phyloP scores from a whole-genome alignment of 139 green algal species.

The Closterium sp. region DNA sequence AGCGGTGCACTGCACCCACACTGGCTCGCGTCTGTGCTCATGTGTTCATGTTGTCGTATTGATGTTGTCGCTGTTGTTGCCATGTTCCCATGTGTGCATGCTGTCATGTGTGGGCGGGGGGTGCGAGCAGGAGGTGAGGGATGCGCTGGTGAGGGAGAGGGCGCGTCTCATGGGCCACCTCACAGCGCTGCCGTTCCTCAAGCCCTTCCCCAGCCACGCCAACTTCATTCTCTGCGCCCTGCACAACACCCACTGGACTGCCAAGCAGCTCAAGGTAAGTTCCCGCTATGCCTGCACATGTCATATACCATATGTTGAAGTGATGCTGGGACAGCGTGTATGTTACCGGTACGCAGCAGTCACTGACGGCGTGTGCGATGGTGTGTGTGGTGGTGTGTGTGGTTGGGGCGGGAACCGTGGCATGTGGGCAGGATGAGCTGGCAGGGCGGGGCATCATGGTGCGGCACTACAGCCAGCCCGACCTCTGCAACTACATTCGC shows the following conservation, averaged over 20 bases:
- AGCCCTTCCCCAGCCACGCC: slow-evolving; percentile 84
- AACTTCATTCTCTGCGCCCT: slow-evolving; percentile 96
- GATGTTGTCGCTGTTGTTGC: slow-evolving; percentile 31
- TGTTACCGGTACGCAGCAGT: too few species aligned
- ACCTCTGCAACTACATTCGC: slow-evolving; percentile 84
- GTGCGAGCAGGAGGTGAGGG: slow-evolving; percentile 60
- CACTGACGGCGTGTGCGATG: too few species aligned
- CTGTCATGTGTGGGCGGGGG: not conserved
- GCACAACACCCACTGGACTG: not conserved
- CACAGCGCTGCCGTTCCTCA: slow-evolving; percentile 74
- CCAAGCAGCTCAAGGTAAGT: not conserved
- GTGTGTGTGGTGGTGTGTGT: too few species aligned
- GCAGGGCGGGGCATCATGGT: slow-evolving; percentile 80
- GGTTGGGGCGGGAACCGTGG: slow-evolving; percentile 65
- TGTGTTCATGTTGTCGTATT: not conserved
- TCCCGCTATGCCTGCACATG: not conserved
- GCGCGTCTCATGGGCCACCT: slow-evolving; percentile 69
- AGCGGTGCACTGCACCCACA: not conserved
- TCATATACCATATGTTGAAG: slow-evolving; percentile 28
- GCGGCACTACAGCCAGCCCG: slow-evolving; percentile 89
- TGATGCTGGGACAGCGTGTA: too few species aligned
- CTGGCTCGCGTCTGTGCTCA: not conserved
- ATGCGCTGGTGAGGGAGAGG: slow-evolving; percentile 83
- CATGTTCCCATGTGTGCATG: too few species aligned
- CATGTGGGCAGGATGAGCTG: slow-evolving; percentile 68